A percentile compares a stretch with the other conserved stretches of the same genome.
These are phyloP conservation scores for Ceratobasidium sp. DNA, from an alignment of 1,284 basidiomycete species.

Conservation along the genomic window DNA sequence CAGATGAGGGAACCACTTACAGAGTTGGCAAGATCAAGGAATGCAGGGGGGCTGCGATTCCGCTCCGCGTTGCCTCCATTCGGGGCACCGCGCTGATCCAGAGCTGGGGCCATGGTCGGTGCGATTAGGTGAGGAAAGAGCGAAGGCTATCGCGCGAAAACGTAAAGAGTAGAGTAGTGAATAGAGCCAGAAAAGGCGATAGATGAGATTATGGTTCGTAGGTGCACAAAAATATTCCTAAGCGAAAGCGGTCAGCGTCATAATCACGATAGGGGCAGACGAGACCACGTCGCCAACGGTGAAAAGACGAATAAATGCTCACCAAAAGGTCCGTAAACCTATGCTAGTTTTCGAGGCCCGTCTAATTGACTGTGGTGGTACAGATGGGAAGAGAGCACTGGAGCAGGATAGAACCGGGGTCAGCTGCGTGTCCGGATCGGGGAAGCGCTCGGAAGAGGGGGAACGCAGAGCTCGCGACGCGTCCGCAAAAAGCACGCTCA, in stretches of 20 bases:
- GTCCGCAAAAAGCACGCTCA: conserved; percentile 1
- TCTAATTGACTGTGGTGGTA: conserved; percentile 35
- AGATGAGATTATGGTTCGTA: conserved; percentile 9
- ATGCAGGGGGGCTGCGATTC: conserved; percentile 86
- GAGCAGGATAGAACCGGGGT: not conserved
- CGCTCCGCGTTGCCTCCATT: conserved; percentile 59
- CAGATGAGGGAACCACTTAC: conserved; percentile 64
- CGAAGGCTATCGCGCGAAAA: not conserved
- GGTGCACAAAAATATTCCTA: conserved; percentile 34
- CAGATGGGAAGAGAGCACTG: conserved; percentile 14
- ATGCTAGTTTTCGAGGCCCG: conserved; percentile 8
- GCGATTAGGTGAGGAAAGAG: conserved; percentile 6
- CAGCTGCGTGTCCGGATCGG: conserved; percentile 18
- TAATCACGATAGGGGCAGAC: not conserved
- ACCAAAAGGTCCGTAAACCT: conserved; percentile 23
- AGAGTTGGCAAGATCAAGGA: conserved; percentile 89
- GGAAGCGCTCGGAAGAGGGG: not conserved
- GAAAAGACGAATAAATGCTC: conserved; percentile 20
- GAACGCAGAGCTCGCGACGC: not conserved
- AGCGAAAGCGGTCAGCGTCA: not conserved
- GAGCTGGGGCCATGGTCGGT: conserved; percentile 30
- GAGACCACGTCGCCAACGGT: not conserved
- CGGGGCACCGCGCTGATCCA: conserved; percentile 26
- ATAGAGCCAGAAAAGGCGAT: not conserved
- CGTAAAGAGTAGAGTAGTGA: conserved; percentile 4